Percentiles rank a stretch among this genome's conserved stretches.
Conservation (phyloP, 306 rosid species). For the Quercus berberidifolia region DNA sequence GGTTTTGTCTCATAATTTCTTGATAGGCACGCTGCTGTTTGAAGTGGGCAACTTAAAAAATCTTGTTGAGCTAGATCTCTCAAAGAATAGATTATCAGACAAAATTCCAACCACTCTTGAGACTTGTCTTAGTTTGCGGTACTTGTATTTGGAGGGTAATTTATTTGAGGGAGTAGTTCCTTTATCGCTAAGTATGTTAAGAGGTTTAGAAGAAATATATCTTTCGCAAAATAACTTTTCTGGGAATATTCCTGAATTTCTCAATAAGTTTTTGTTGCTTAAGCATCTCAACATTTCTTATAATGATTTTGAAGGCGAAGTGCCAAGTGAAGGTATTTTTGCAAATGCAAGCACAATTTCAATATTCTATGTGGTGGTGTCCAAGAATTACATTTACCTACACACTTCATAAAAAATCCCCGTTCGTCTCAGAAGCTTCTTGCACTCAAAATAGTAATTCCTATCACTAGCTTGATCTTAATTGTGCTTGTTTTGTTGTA, state of each 20-base stretch:
- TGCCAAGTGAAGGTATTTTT: conserved; percentile 29
- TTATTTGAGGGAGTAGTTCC: too few species aligned
- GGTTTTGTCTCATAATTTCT: conserved; percentile 27
- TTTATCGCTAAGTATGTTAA: too few species aligned
- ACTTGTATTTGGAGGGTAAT: conserved; percentile 29
- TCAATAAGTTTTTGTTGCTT: conserved; percentile 14
- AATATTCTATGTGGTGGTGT: conserved; percentile 34
- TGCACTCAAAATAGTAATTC: conserved; percentile 15
- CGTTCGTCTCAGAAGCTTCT: neutral
- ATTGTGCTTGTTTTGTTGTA: conserved; percentile 9
- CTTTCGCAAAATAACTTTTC: conserved; percentile 32
- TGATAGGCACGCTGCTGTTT: conserved; percentile 31
- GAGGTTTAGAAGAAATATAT: conserved; percentile 34
- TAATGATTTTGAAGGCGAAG: conserved; percentile 35
- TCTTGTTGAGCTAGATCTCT: conserved; percentile 23
- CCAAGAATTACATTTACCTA: conserved; percentile 21
- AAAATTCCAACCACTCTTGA: conserved; percentile 37
- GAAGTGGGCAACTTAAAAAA: conserved; percentile 27
- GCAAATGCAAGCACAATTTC: conserved; percentile 21
- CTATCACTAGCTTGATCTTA: conserved; percentile 4
- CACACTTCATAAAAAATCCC: too few species aligned
- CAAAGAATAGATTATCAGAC: conserved; percentile 31
- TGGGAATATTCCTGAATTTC: conserved; percentile 32
- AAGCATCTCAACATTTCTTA: conserved; percentile 28
- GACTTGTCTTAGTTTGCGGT: conserved; percentile 18